Conservation (phyloP, 495 filamentous ascomycete genomes). For the Thozetella sp. region DNA sequence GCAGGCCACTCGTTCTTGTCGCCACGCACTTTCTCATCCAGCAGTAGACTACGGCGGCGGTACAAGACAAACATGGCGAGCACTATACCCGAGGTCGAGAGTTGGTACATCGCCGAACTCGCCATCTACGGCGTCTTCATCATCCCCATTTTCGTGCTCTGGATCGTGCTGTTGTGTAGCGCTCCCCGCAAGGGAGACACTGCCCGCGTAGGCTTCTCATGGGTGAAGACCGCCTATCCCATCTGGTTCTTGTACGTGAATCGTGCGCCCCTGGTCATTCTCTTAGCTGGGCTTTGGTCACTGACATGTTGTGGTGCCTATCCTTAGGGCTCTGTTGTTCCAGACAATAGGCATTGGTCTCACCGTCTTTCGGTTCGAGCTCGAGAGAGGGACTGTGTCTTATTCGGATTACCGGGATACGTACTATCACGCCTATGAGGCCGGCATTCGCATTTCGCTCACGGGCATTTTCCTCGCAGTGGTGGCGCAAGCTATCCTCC, state of each 20-base stretch:
- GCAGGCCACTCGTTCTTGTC: no score
- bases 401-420: not conserved
- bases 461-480: conserved; percentile 4
- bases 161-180: conserved; percentile 16
- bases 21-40: no score
- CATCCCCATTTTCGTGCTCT: conserved; percentile 16
- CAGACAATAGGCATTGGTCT: not conserved
- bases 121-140: conserved; percentile 11
- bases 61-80: conserved; percentile 1
- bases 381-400: no score
- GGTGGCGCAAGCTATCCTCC: conserved; percentile 15
- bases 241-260: conserved; percentile 20
- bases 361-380: not conserved
- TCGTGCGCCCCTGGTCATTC: no score
- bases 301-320: not conserved
- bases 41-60: no score
- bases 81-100: not conserved
- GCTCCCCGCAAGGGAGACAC: conserved; percentile 19
- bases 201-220: conserved; percentile 16
- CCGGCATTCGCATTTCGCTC: not conserved
- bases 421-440: not conserved
- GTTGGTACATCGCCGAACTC: conserved; percentile 4
- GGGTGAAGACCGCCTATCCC: conserved; percentile 18
- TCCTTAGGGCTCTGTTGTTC: not conserved
- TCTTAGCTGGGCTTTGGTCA: not conserved